phyloP scores from a whole-genome alignment of 768 basidiomycete genomes.

The Pleurotus tuoliensis region DNA sequence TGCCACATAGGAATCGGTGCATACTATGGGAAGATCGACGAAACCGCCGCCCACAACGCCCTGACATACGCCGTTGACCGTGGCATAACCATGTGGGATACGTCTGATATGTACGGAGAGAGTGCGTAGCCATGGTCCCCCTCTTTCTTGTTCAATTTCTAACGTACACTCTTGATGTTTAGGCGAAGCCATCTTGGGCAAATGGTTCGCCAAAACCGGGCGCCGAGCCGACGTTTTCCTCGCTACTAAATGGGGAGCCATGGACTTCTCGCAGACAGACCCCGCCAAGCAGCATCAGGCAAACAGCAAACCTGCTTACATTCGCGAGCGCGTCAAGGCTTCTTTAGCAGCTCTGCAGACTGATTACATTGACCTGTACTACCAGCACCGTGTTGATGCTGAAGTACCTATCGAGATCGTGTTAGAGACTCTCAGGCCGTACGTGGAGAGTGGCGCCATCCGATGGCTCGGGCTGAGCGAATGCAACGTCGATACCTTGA shows the following conservation, averaged over 20 bases:
- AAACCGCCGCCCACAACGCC: conserved; percentile 13
- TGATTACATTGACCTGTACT: conserved; percentile 23
- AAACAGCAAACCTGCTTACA: conserved; percentile 16
- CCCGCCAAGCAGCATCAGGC: not conserved
- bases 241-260: conserved; percentile 22
- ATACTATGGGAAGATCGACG: conserved; percentile 20
- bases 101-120: conserved; percentile 18
- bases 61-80: conserved; percentile 19
- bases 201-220: conserved; percentile 21
- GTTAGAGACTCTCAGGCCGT: conserved; percentile 29
- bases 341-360: conserved; percentile 16
- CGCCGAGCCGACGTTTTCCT: conserved; percentile 21
- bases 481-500: conserved; percentile 21
- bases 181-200: conserved; percentile 20
- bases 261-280: conserved; percentile 12
- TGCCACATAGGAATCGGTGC: conserved; percentile 16
- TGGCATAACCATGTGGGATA: conserved; percentile 21
- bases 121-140: not conserved
- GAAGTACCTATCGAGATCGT: conserved; percentile 27
- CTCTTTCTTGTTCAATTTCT: not conserved
- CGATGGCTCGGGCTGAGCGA: conserved; percentile 31
- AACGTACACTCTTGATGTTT: no score
- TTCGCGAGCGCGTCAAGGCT: conserved; percentile 11
- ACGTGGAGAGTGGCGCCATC: conserved; percentile 25
- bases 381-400: conserved; percentile 29